Percentiles rank a stretch among this genome's conserved stretches.
Evolutionary conservation across 2,329 filamentous ascomycete species (phyloP).

Genomic region (Claviceps spartinae): DNA sequence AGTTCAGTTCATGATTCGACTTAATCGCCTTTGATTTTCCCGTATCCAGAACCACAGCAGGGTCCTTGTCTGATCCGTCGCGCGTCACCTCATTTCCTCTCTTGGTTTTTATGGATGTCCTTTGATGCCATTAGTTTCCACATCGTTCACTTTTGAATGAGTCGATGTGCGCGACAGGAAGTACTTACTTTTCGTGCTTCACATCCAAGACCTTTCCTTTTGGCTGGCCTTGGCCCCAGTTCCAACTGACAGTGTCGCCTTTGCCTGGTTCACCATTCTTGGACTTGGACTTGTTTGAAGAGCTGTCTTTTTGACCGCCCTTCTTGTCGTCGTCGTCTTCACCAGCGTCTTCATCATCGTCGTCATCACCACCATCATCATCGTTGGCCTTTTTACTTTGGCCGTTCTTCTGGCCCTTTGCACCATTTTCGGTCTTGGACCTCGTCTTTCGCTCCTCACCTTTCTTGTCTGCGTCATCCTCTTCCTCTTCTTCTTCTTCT

Average conservation of each 20-base stretch:
- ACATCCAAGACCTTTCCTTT: constrained; percentile 31
- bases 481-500: background rate
- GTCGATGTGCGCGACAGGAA: background rate
- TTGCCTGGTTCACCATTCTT: constrained; percentile 18
- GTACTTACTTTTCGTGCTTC: constrained; percentile 25
- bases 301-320: constrained; percentile 1
- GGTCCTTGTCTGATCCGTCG: constrained; percentile 26
- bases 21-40: constrained; percentile 7
- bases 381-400: background rate
- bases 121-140: constrained; percentile 5
- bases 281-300: constrained; percentile 3
- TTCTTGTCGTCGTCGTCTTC: background rate
- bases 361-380: background rate
- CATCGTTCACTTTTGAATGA: background rate
- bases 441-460: background rate
- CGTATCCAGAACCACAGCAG: constrained; percentile 28
- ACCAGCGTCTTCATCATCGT: background rate
- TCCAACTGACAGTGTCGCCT: constrained; percentile 33
- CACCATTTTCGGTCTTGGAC: background rate
- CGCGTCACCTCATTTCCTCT: constrained; percentile 26
- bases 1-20: constrained; percentile 6
- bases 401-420: background rate
- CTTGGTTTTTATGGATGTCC: constrained; percentile 27
- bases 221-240: constrained; percentile 30
- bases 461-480: background rate